These are phyloP conservation scores for Trichoderma parareesei DNA, from an alignment of 495 filamentous ascomycete genomes.

Conservation along the genomic window DNA sequence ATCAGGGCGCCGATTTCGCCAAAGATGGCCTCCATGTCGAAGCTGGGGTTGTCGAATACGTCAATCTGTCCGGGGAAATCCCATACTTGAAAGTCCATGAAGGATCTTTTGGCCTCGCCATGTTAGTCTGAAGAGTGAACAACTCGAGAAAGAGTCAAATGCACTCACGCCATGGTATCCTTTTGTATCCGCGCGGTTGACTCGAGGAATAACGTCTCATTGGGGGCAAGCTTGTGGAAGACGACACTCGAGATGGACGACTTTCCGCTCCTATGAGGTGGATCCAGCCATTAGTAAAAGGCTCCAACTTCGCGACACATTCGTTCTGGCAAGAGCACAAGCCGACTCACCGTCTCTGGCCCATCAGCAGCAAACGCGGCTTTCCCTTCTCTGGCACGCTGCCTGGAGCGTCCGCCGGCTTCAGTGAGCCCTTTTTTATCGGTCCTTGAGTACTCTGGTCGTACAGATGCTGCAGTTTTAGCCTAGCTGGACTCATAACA, in stretches of 20 bases:
- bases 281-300: background rate
- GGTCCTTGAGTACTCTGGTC: slow-evolving; percentile 46
- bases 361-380: slow-evolving; percentile 88
- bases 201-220: slow-evolving; percentile 89
- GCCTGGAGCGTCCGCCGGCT: slow-evolving; percentile 30
- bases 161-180: slow-evolving; percentile 72
- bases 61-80: slow-evolving; percentile 93
- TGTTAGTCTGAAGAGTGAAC: slow-evolving; percentile 15
- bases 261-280: slow-evolving; percentile 70
- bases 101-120: slow-evolving; percentile 53
- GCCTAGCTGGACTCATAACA: slow-evolving; percentile 35
- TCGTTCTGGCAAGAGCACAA: background rate
- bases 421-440: slow-evolving; percentile 33
- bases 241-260: slow-evolving; percentile 97
- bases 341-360: slow-evolving; percentile 68
- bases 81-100: slow-evolving; percentile 98
- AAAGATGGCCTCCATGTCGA: slow-evolving; percentile 90
- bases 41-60: slow-evolving; percentile 60
- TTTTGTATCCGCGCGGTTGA: slow-evolving; percentile 89
- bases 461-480: slow-evolving; percentile 47
- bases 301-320: slow-evolving; percentile 18
- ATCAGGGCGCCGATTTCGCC: slow-evolving; percentile 87
- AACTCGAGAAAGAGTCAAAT: background rate
- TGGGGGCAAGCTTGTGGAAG: slow-evolving; percentile 92
- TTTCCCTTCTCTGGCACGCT: slow-evolving; percentile 49